A percentile compares a stretch with the other conserved stretches of the same genome.
Conservation (phyloP, 768 basidiomycete species). For the Gloeophyllum trabeum region DNA sequence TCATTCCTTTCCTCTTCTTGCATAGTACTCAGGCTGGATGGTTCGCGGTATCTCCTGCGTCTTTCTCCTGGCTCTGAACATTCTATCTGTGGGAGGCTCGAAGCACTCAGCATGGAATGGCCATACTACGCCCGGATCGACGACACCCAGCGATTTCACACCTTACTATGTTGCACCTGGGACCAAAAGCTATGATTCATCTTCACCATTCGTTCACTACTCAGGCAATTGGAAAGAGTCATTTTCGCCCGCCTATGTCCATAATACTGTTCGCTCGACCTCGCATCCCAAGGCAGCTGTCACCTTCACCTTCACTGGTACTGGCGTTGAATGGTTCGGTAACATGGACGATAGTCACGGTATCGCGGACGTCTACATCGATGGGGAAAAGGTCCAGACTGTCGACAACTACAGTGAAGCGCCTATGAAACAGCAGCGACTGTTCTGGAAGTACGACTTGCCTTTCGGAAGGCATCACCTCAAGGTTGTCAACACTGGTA, state of each 20-base stretch:
- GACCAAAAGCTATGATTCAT: constrained; percentile 58
- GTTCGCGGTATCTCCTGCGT: too few relatives aligned
- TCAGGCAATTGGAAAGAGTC: constrained; percentile 46
- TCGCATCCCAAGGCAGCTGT: constrained; percentile 34
- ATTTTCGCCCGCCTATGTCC: constrained; percentile 38
- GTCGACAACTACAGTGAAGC: constrained; percentile 32
- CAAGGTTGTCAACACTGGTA: constrained; percentile 48
- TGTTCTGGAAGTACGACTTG: constrained; percentile 52
- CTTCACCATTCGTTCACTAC: constrained; percentile 56
- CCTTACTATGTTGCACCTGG: constrained; percentile 71
- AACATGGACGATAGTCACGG: constrained; percentile 43
- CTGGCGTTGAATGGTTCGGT: constrained; percentile 74
- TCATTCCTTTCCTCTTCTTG: too few relatives aligned
- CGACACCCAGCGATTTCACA: constrained; percentile 33
- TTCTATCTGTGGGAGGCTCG: not conserved
- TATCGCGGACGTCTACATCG: constrained; percentile 42
- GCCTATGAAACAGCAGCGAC: constrained; percentile 42
- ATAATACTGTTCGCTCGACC: constrained; percentile 40
- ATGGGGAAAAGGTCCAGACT: constrained; percentile 32
- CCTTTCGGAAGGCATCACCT: constrained; percentile 42
- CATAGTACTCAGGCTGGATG: too few relatives aligned
- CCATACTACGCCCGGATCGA: constrained; percentile 37
- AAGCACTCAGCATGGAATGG: constrained; percentile 63
- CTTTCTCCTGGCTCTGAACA: not conserved
- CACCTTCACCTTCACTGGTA: constrained; percentile 55